phyloP scores from a whole-genome alignment of 2,329 filamentous ascomycete genomes.

The Fusarium decemcellulare region DNA sequence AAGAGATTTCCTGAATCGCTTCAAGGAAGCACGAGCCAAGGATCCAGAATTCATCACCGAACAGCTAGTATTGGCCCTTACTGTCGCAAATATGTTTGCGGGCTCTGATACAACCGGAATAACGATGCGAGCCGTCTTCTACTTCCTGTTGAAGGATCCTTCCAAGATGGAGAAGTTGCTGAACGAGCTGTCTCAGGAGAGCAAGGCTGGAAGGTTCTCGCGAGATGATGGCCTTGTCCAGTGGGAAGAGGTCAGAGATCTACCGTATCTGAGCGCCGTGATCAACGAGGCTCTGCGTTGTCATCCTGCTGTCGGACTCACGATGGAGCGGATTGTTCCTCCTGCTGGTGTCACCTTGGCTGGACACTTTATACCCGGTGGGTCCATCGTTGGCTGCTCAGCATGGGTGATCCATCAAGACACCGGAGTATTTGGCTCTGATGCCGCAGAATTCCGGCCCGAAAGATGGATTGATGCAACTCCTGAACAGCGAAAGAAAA shows the following conservation, averaged over 20 bases:
- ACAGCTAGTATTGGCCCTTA: conserved; percentile 71
- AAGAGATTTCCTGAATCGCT: conserved; percentile 77
- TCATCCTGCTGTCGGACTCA: conserved; percentile 80
- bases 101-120: conserved; percentile 86
- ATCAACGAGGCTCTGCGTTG: conserved; percentile 83
- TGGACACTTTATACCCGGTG: conserved; percentile 73
- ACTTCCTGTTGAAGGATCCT: conserved; percentile 77
- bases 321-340: conserved; percentile 81
- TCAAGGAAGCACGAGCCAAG: conserved; percentile 75
- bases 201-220: conserved; percentile 63
- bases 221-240: conserved; percentile 71
- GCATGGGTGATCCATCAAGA: conserved; percentile 81
- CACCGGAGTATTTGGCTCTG: conserved; percentile 75
- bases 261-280: conserved; percentile 83
- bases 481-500: conserved; percentile 53
- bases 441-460: conserved; percentile 75
- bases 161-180: conserved; percentile 64
- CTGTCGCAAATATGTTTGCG: conserved; percentile 78
- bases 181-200: conserved; percentile 72
- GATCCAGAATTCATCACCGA: conserved; percentile 80
- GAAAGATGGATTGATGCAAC: conserved; percentile 74
- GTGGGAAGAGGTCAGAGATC: conserved; percentile 76
- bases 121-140: conserved; percentile 78
- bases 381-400: conserved; percentile 80
- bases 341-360: conserved; percentile 72